A percentile compares a stretch with the other conserved stretches of the same genome.
Conservation (phyloP, 208 protist species). For the Trypanosoma melophagium region DNA sequence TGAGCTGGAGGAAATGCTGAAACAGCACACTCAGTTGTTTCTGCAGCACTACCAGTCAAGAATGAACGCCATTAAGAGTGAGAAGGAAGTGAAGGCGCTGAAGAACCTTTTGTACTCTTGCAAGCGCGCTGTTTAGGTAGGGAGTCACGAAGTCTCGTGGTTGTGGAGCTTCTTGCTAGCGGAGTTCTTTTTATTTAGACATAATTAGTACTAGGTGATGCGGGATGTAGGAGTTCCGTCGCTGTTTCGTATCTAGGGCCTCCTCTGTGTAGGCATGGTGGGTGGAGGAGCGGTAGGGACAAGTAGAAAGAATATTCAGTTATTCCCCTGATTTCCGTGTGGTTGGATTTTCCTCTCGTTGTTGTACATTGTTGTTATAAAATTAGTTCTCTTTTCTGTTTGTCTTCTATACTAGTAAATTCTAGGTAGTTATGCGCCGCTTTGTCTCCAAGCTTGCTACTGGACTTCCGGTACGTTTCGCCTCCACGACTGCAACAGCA, state of each 20-base stretch:
- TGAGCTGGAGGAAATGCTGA: constrained; percentile 82
- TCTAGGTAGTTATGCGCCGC: constrained; percentile 49
- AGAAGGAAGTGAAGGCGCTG: constrained; percentile 85
- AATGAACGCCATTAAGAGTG: no score
- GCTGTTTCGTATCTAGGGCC: constrained; percentile 5
- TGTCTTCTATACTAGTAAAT: neutral
- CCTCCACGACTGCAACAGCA: constrained; percentile 30
- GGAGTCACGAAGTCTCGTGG: neutral
- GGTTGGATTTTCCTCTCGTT: neutral
- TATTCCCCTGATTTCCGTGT: neutral
- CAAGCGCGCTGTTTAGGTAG: constrained; percentile 83
- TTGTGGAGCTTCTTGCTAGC: neutral
- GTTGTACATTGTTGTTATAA: constrained; percentile 3
- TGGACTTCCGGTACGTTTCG: constrained; percentile 42
- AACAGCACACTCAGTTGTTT: constrained; percentile 83
- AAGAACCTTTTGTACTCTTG: constrained; percentile 90
- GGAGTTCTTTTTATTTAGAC: neutral
- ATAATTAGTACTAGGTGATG: constrained; percentile 2
- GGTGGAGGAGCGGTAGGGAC: neutral
- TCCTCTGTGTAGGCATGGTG: neutral
- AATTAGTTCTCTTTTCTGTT: neutral
- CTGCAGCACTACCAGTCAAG: constrained; percentile 87
- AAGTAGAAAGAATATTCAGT: neutral
- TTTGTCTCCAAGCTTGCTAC: constrained; percentile 48
- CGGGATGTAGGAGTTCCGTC: neutral